Conservation (phyloP, 2,329 filamentous ascomycete species). For the Diaporthe nobilis region DNA sequence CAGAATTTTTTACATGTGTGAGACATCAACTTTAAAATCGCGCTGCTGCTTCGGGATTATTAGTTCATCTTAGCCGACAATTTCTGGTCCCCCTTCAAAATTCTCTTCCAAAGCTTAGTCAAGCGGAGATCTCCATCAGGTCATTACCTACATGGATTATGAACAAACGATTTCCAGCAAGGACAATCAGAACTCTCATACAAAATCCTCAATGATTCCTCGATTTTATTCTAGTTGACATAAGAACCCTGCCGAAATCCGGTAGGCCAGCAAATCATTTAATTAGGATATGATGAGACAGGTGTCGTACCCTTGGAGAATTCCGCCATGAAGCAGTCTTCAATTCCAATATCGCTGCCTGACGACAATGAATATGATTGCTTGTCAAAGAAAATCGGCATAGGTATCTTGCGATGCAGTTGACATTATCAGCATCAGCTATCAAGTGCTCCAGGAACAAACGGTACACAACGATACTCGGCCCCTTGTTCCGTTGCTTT, state of each 20-base stretch:
- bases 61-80: constrained; percentile 32
- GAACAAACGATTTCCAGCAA: neutral
- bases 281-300: neutral
- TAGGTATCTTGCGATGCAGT: neutral
- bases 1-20: constrained; percentile 26
- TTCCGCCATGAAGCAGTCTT: no score
- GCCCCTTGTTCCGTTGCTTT: neutral
- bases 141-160: neutral
- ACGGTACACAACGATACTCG: neutral
- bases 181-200: neutral
- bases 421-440: neutral
- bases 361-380: neutral
- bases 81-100: constrained; percentile 30
- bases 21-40: constrained; percentile 36
- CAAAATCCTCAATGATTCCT: neutral
- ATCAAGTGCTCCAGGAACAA: neutral
- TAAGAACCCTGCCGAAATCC: neutral
- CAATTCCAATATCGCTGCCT: neutral
- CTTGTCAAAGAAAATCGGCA: no score
- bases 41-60: constrained; percentile 32
- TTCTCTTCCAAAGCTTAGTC: constrained; percentile 30
- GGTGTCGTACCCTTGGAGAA: neutral
- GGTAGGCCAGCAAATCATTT: no score
- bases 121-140: constrained; percentile 21
- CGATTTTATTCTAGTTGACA: neutral